Evolutionary conservation across 306 rosid species (phyloP), one percentile per base, ranked within the genome.

Genomic region (Begonia loranthoides): DNA sequence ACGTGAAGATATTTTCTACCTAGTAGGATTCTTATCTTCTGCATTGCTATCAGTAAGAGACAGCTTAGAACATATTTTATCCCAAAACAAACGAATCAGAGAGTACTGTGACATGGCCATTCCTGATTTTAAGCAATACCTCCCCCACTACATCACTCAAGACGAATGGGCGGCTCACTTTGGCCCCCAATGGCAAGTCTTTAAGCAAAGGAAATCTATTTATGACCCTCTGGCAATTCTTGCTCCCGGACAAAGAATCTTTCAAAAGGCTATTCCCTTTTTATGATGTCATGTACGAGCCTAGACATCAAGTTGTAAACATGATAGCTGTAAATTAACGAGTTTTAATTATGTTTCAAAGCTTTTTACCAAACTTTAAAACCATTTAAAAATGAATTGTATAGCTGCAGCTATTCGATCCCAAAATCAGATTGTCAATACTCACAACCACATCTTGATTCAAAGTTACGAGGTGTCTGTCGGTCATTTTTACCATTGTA

Each of bases 151-250:
- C 77, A 74, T 49, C 68, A 66, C 83, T 41, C 60, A 53, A 44
- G 75, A 66, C 63, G 95, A 82, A 62, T 90, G 95, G 97, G 43
- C 63, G 72, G 62, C 69, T 60, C 97, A 90, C 58, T 85, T 90
- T 43, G 95, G 95, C 56, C 64, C 86, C 14, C 61, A 45, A 49
- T 90, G 95, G 97, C 63, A 65, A 55, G 64, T 45, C 39, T 73
- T 90, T 43, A 53, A 51, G 51, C 73, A 59, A 49, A 85, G 83
- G 68, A 90, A 90, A 70, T 71, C 50, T 70, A 52, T 70, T 21
- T 82, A 85, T 67, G 97, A 90, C 65, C 97, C 97, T 51, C 65
- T 85, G 39, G 79, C 94, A 58, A 75, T 90, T 50, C 94, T 90
- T 60, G 81, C 94, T 19, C 95, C 97, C 36, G 97, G 97, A 33